Evolutionary conservation across 257 asterid species (phyloP).

Genomic region (Salvia hispanica): DNA sequence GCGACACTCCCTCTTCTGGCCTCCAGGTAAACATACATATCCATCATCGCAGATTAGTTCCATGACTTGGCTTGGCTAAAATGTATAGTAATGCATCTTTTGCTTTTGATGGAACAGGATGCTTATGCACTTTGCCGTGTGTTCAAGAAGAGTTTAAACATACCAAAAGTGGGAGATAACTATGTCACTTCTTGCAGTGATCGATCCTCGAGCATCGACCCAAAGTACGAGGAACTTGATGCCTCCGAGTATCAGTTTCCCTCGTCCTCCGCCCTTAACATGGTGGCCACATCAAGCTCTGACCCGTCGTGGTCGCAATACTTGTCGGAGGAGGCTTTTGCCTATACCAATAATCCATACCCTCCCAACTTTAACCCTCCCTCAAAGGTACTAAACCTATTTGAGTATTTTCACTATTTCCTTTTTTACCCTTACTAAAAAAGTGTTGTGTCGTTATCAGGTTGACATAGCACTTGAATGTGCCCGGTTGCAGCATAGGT

Average conservation of each 20-base stretch:
- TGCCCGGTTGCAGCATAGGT: constrained; percentile 83
- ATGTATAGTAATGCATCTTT: too few species aligned
- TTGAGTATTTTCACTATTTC: background rate
- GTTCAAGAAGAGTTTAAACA: constrained; percentile 86
- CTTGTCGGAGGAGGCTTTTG: constrained; percentile 73
- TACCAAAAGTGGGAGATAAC: constrained; percentile 61
- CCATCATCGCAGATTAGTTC: too few species aligned
- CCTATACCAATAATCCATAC: constrained; percentile 46
- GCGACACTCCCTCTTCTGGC: constrained; percentile 64
- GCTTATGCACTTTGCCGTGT: constrained; percentile 94
- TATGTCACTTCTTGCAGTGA: constrained; percentile 52
- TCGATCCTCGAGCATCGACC: constrained; percentile 61
- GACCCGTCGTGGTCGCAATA: constrained; percentile 79
- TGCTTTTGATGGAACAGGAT: constrained; percentile 45
- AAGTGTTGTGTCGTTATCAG: constrained; percentile 33
- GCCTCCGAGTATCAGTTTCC: constrained; percentile 49
- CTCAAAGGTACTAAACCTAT: constrained; percentile 55
- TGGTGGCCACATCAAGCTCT: constrained; percentile 32
- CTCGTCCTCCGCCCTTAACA: constrained; percentile 39
- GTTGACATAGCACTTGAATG: constrained; percentile 87
- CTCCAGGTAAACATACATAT: constrained; percentile 49
- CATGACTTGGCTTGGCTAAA: too few species aligned
- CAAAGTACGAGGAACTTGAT: constrained; percentile 52
- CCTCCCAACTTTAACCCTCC: constrained; percentile 57
- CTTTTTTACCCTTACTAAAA: background rate